phyloP scores from a whole-genome alignment of 2,329 filamentous ascomycete species.

The Neospermospora avenae region DNA sequence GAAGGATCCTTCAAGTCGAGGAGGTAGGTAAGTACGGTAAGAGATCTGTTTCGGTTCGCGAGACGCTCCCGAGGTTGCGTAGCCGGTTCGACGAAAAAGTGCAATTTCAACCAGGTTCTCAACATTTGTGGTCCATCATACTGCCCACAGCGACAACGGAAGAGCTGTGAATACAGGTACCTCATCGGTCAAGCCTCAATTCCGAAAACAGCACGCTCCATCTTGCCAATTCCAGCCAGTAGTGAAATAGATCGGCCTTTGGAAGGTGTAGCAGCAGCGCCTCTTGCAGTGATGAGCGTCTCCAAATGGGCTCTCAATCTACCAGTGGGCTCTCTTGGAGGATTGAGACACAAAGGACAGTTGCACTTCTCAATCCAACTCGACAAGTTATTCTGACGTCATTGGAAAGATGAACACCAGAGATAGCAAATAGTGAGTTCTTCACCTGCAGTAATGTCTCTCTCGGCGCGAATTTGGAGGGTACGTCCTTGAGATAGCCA shows the following conservation, averaged over 20 bases:
- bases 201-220: not conserved
- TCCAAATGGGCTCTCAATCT: not conserved
- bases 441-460: conserved; percentile 33
- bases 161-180: not conserved
- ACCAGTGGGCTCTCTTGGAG: not conserved
- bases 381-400: not conserved
- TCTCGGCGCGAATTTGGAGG: conserved; percentile 34
- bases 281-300: not conserved
- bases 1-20: not conserved
- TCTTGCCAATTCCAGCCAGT: not conserved
- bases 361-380: not conserved
- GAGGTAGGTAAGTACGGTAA: not conserved
- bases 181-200: not conserved
- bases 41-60: not conserved
- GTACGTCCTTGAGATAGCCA: conserved; percentile 35
- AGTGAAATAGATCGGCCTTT: not conserved
- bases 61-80: not conserved
- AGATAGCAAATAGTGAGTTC: conserved; percentile 38
- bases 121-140: not conserved
- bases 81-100: not conserved
- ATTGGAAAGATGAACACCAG: not conserved
- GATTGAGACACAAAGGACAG: not conserved
- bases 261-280: not conserved
- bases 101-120: not conserved
- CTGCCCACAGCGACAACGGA: not conserved